Evolutionary conservation across 495 filamentous ascomycete species (phyloP), one percentile per base, ranked within the genome.

Genomic region (Lepidopterella palustris): DNA sequence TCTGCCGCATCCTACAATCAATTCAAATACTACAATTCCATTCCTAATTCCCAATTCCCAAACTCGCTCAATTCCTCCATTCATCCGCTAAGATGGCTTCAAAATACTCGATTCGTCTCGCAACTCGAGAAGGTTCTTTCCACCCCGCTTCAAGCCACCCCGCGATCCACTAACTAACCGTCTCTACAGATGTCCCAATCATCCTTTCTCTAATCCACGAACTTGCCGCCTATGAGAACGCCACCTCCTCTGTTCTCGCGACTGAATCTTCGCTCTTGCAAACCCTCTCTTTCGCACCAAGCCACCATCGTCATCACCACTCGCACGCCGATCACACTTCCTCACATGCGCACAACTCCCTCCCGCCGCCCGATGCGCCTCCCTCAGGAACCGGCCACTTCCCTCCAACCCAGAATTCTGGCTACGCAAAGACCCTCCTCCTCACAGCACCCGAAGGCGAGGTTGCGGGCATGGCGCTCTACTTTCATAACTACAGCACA

Each of bases 201-300:
- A 96, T 97, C 71, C 83, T 96, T 60, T 71, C 83, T 59, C 76
- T 96, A 64, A 95, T 98, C 74, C 82, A 83, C 56, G 92, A 93
- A 67, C 84, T 97, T 4, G 92, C 93, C 61, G 80, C 84, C 66
- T 96, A 96, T 75, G 90, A 97, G 73, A 76, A 86, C 23, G 83
- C 86, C 76, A 77, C 85, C 18, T 76, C 86, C 68, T 77, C 82
- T 57, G 91, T 96, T 60, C 78, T 87, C 64, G 92, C 93, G 6
- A 97, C 90, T 59, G 80, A 87, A 40, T 76, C 78, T 20, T 81
- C 82, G 26, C 88, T 98, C 42, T 75, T 80, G 13, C 72, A 76
- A 18, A 97, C 90, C 40, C 86, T 98, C 71, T 88, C 89, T 42
- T 91, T 93, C 72, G 82, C 82, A 53, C 47, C 47, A 25, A 25